Evolutionary conservation across 202 grass and related monocot genomes (phyloP), one percentile per base, ranked within the genome.

Genomic region (Carex arenaria): DNA sequence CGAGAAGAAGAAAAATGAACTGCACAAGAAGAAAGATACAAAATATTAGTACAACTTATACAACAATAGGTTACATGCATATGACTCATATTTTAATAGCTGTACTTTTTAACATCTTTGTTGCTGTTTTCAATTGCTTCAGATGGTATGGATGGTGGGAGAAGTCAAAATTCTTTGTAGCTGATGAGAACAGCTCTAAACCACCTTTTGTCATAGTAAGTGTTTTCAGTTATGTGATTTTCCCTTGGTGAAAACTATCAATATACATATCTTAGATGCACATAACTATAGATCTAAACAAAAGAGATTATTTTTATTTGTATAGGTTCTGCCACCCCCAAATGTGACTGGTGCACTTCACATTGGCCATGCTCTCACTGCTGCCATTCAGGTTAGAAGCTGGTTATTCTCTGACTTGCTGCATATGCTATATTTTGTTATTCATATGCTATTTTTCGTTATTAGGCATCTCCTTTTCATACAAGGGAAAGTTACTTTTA

Each of bases 301-400:
- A 26, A 0, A 23, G 11, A 63, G 1, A 45, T 56, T 62, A 3
- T 59, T 84, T 52, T 75, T 79, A 80, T 83, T 72, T 52, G 42
- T 95, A 56, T 88, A 99, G 93, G 96, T 99, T 72, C 49, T 99
- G 49, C 93, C 96, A 70, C 96, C 96, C 65, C 96, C 96, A 79
- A 99, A 99, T 91, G 93, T 99, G 82, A 99, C 96, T 61, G 93
- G 96, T 80, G 96, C 96, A 15, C 96, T 99, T 94, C 96, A 99
- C 74, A 99, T 99, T 23, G 96, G 96, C n/a, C 93, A 99, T 88
- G 96, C 90, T n/a, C 89, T 99, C 83, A 92, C 96, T 55, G 74
- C 89, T 81, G 88, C 92, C 13, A 88, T 94, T 78, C 82, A 91
- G 89, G 91, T 94, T 52, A 64, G 65, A 5, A 72, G 22, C 42